A percentile compares a stretch with the other conserved stretches of the same genome.
Evolutionary conservation across 164 flowering plant species (phyloP).

Genomic region (Saururus chinensis): DNA sequence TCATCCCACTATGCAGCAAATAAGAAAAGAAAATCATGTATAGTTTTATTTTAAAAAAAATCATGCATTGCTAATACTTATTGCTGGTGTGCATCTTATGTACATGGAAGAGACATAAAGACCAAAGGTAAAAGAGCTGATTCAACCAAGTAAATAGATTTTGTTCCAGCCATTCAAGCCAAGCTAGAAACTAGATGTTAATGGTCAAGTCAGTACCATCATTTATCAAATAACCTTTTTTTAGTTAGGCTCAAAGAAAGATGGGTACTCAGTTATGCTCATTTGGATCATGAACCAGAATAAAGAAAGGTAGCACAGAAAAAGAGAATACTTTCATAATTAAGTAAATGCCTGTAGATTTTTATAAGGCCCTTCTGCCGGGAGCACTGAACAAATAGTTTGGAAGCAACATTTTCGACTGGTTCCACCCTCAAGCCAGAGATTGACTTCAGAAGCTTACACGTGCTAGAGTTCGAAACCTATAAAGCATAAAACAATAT

Average conservation of each 20-base stretch:
- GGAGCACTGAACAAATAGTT: constrained; percentile 96
- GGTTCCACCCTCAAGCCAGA: constrained; percentile 85
- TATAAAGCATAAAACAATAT: constrained; percentile 15
- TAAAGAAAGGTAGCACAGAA: not conserved
- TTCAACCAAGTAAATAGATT: not conserved
- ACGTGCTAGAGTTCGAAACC: constrained; percentile 80
- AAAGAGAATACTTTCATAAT: constrained; percentile 63
- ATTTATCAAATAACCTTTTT: not conserved
- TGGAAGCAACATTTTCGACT: constrained; percentile 90
- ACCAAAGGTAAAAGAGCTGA: not conserved
- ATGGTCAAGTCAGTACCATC: not conserved
- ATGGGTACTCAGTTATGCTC: no score
- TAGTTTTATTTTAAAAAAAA: not conserved
- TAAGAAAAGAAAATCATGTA: not conserved
- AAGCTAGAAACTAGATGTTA: not conserved
- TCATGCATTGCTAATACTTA: not conserved
- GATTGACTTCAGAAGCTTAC: constrained; percentile 83
- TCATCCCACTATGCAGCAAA: not conserved
- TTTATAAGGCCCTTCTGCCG: constrained; percentile 94
- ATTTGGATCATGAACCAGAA: no score
- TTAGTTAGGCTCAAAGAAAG: not conserved
- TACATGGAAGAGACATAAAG: no score
- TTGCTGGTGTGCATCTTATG: not conserved
- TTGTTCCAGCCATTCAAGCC: not conserved
- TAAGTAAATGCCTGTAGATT: constrained; percentile 90